A percentile compares a stretch with the other conserved stretches of the same genome.
These are phyloP conservation scores for Lanzia echinophila DNA, from an alignment of 2,329 filamentous ascomycete species.

Conservation along the genomic window DNA sequence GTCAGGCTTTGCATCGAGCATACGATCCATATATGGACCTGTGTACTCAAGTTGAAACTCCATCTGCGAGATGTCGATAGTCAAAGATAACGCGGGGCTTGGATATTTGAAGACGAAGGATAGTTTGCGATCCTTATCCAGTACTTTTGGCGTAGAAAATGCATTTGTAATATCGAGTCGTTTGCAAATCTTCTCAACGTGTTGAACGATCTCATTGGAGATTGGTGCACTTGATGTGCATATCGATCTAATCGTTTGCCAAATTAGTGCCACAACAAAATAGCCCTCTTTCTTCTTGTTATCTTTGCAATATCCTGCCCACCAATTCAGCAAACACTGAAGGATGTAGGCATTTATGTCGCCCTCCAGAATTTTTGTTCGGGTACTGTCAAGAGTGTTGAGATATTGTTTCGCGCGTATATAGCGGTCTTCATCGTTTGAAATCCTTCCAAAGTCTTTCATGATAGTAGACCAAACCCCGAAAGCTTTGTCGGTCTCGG, in stretches of 20 bases:
- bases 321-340: constrained; percentile 42
- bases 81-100: constrained; percentile 21
- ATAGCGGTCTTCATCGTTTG: constrained; percentile 28
- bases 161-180: constrained; percentile 31
- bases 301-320: constrained; percentile 36
- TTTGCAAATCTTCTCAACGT: constrained; percentile 29
- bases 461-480: constrained; percentile 26
- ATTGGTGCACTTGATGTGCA: constrained; percentile 32
- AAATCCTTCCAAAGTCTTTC: constrained; percentile 24
- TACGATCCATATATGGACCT: constrained; percentile 69
- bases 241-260: constrained; percentile 37
- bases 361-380: constrained; percentile 25
- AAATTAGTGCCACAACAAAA: constrained; percentile 41
- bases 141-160: constrained; percentile 17
- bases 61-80: constrained; percentile 36
- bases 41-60: constrained; percentile 64
- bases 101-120: constrained; percentile 41
- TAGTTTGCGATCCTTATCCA: constrained; percentile 33
- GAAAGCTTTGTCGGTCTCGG: constrained; percentile 29
- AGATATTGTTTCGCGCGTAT: constrained; percentile 25
- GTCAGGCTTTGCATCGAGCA: constrained; percentile 62
- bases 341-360: constrained; percentile 40
- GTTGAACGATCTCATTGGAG: constrained; percentile 36
- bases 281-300: constrained; percentile 30
- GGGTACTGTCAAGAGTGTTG: constrained; percentile 26